These are phyloP conservation scores for Nannochloropsis granulata DNA, from an alignment of 108 stramenopile genomes.

Conservation along the genomic window DNA sequence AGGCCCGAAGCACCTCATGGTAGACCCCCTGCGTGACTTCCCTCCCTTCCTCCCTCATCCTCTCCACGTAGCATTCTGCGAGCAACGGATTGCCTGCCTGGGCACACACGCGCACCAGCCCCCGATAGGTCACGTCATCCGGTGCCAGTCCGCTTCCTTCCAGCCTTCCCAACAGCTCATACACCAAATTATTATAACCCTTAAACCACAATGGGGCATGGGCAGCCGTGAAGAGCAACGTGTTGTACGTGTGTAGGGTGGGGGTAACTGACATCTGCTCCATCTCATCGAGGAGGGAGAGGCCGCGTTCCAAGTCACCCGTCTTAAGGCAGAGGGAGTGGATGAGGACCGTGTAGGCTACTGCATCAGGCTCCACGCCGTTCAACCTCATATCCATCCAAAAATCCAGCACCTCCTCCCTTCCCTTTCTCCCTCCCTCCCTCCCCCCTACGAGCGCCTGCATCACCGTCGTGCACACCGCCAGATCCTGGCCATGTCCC, in stretches of 20 bases:
- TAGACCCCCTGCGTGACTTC: background rate
- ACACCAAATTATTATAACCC: background rate
- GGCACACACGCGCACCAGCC: background rate
- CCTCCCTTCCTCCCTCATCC: background rate
- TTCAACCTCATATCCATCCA: background rate
- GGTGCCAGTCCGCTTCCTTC: background rate
- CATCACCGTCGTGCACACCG: background rate
- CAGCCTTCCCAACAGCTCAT: background rate
- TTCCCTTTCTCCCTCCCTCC: background rate
- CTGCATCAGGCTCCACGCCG: background rate
- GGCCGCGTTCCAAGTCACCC: background rate
- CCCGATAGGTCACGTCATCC: background rate
- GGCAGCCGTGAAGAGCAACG: background rate
- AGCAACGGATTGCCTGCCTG: background rate
- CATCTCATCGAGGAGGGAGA: background rate
- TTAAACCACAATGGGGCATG: background rate
- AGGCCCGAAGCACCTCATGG: background rate
- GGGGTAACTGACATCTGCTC: background rate
- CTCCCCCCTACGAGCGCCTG: background rate
- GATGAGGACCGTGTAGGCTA: background rate
- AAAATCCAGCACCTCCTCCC: background rate
- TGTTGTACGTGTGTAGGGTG: background rate
- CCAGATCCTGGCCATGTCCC: background rate
- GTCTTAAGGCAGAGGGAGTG: background rate
- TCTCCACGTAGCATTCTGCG: background rate